Conservation (phyloP, 352 stramenopile genomes). For the Phytophthora melonis region DNA sequence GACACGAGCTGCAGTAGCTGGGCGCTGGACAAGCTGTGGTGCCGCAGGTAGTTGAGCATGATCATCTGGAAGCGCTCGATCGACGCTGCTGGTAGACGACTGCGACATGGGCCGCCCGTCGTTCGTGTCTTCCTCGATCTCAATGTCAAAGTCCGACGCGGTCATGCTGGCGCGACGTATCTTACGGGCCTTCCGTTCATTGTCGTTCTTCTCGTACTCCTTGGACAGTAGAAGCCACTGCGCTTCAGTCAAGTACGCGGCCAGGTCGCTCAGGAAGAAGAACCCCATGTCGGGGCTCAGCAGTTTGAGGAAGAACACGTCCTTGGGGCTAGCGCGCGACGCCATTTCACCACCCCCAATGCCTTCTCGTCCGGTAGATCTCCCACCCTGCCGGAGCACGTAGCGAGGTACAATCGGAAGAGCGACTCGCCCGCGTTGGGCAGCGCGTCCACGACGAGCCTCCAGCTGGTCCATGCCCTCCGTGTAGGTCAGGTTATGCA, state of each 20-base stretch:
- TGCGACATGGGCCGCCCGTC: constrained; percentile 10
- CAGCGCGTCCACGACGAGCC: constrained; percentile 59
- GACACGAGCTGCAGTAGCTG: constrained; percentile 58
- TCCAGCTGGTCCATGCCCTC: constrained; percentile 69
- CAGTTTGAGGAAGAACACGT: constrained; percentile 68
- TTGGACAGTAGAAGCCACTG: constrained; percentile 74
- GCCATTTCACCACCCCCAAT: constrained; percentile 8
- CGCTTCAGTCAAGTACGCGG: constrained; percentile 62
- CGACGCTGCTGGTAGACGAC: constrained; percentile 24
- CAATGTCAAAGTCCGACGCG: constrained; percentile 17
- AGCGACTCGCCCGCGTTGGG: constrained; percentile 68
- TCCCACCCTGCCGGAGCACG: constrained; percentile 45
- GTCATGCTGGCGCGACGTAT: constrained; percentile 28
- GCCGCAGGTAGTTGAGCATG: constrained; percentile 67
- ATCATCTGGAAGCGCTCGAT: constrained; percentile 72
- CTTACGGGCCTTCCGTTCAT: constrained; percentile 39
- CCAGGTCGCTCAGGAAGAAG: constrained; percentile 76
- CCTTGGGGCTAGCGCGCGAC: constrained; percentile 38
- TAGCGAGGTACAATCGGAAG: constrained; percentile 67
- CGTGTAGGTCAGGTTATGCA: constrained; percentile 65
- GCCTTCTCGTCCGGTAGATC: constrained; percentile 22
- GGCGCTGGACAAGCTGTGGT: constrained; percentile 53
- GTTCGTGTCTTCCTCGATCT: constrained; percentile 30
- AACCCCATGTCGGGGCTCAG: constrained; percentile 72
- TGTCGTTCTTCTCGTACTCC: constrained; percentile 68